Base-by-base conservation (phyloP, 371 early-diverging fungal genomes). In the Mortierella sp. region DNA sequence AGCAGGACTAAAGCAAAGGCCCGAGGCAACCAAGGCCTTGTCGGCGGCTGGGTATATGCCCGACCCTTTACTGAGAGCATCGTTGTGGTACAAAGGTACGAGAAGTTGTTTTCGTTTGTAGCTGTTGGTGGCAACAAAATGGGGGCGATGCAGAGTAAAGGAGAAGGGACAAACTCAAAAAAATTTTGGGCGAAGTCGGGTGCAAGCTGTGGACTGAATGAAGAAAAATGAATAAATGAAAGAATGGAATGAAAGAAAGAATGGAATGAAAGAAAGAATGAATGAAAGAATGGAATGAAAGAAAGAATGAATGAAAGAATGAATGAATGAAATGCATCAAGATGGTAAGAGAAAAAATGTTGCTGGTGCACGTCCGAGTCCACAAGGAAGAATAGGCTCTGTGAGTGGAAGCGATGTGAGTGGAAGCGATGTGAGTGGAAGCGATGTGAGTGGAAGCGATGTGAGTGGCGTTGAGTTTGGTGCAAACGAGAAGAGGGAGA, bases 1-100 rank as follows among this genome's bases (percentile, higher is more conserved):
- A 74, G 28, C 38, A 65, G 0, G 65, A 65, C 19, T 10, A 65
- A 54, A 58, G 19, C 34, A 70, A 44, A 21, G 54, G 45, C 3
- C 34, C 28, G 34, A 75, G 57, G 16, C 42, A 70, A 45, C 75
- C 78, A 57, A 52, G 26, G 52, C 74, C 45, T 48, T 21, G 65
- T 65, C 10, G 24, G 65, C 38, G 38, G 38, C 38, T 65, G 65
- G 19, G 65, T 65, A 34, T 38, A 9, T 65, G 21, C 19, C 65
- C 38, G 65, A 38, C 19, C 9, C 65, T 38, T 38, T 14, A 65
- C 38, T 10, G 65, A 34, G 9, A 1, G 21, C 65, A 65, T 65
- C 6, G 60, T 60, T 16, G 38, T 21, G 9, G 54, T 21, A 54
- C 21, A 31, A 2, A 38, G 65, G 14, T 21, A 4, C 11, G 63